Percentiles rank a stretch among this genome's conserved stretches.
These are phyloP conservation scores for Fragilaria crotonensis DNA, from an alignment of 108 stramenopile genomes.

Conservation along the genomic window DNA sequence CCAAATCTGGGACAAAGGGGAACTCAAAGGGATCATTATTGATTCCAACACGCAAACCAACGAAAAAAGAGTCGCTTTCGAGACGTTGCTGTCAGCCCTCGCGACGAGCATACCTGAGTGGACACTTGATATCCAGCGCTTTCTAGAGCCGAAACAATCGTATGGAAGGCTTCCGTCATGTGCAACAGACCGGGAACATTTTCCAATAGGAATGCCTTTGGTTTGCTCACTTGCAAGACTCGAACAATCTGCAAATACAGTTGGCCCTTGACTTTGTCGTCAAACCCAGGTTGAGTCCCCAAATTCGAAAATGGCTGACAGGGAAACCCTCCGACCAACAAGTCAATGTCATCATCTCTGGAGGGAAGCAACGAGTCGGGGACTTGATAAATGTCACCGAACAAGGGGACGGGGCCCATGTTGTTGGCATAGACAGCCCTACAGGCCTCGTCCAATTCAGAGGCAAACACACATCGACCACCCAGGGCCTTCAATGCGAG, in stretches of 20 bases:
- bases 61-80: slow-evolving; percentile 71
- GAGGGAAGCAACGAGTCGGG: slow-evolving; percentile 24
- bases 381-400: slow-evolving; percentile 43
- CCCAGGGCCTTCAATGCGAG: slow-evolving; percentile 58
- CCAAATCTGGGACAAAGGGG: slow-evolving; percentile 69
- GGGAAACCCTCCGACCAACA: slow-evolving; percentile 29
- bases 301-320: slow-evolving; percentile 21
- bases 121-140: slow-evolving; percentile 62
- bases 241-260: slow-evolving; percentile 23
- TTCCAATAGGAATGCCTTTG: slow-evolving; percentile 19
- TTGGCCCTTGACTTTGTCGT: slow-evolving; percentile 10
- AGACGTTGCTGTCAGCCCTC: slow-evolving; percentile 54
- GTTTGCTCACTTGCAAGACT: slow-evolving; percentile 12
- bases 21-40: slow-evolving; percentile 46
- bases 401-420: slow-evolving; percentile 10
- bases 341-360: slow-evolving; percentile 15
- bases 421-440: slow-evolving; percentile 41
- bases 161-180: slow-evolving; percentile 29
- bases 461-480: slow-evolving; percentile 55
- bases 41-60: slow-evolving; percentile 39
- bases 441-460: slow-evolving; percentile 38
- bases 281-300: slow-evolving; percentile 19
- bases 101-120: slow-evolving; percentile 49
- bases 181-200: slow-evolving; percentile 24
- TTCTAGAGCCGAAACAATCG: slow-evolving; percentile 42